These are phyloP conservation scores for Globisporangium parvum DNA, from an alignment of 352 stramenopile species.

Conservation along the genomic window DNA sequence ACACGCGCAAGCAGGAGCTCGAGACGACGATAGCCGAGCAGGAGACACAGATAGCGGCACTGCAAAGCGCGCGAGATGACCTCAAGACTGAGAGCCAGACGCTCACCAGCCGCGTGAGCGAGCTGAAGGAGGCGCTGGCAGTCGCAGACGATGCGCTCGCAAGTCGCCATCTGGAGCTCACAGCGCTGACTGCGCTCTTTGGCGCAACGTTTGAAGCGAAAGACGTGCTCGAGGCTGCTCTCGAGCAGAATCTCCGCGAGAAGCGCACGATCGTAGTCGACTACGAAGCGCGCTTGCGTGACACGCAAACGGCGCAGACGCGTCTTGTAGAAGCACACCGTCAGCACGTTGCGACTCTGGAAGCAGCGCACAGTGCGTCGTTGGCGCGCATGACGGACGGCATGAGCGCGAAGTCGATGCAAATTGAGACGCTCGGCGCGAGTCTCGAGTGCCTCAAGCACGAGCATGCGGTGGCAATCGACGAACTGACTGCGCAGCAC, in stretches of 20 bases:
- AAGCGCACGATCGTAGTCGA: slow-evolving; percentile 4
- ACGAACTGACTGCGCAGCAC: background rate
- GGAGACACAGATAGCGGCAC: too few relatives aligned
- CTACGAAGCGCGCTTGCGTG: background rate
- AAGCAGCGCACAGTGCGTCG: slow-evolving; percentile 13
- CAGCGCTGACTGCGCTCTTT: slow-evolving; percentile 7
- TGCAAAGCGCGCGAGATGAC: background rate
- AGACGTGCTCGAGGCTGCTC: slow-evolving; percentile 1
- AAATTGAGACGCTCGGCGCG: slow-evolving; percentile 26
- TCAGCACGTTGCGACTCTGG: slow-evolving; percentile 8
- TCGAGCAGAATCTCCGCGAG: slow-evolving; percentile 12
- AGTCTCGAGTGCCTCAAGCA: slow-evolving; percentile 1
- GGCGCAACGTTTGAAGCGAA: slow-evolving; percentile 2
- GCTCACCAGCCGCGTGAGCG: background rate
- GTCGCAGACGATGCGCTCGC: background rate
- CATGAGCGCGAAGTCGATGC: slow-evolving; percentile 29
- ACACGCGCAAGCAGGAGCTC: background rate
- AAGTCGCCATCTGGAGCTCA: background rate
- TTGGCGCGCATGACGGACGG: slow-evolving; percentile 30
- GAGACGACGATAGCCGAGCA: background rate
- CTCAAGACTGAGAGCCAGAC: background rate
- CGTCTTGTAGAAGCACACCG: slow-evolving; percentile 5
- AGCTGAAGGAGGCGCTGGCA: background rate
- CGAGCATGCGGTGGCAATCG: background rate
- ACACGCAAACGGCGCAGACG: background rate